Conservation (phyloP, 108 stramenopile genomes). For the Chaetoceros tenuissimus region DNA sequence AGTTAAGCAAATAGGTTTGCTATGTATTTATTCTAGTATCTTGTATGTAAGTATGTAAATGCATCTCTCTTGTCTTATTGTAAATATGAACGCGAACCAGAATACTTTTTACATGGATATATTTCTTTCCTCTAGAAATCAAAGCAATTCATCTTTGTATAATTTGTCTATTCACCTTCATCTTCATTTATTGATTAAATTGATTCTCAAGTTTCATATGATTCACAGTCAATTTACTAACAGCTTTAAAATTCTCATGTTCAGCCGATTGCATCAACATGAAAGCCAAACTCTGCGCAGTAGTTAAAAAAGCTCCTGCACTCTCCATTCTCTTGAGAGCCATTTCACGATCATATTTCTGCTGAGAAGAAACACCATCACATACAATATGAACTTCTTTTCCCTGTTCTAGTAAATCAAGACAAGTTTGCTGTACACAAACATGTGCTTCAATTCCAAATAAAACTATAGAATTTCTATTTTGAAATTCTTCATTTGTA, state of each 20-base stretch:
- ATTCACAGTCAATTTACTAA: conserved; percentile 75
- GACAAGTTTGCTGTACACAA: conserved; percentile 86
- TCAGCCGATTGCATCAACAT: conserved; percentile 80
- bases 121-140: too few relatives aligned
- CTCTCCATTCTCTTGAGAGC: conserved; percentile 70
- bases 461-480: conserved; percentile 52
- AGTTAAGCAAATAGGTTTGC: too few relatives aligned
- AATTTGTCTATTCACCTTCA: too few relatives aligned
- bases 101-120: too few relatives aligned
- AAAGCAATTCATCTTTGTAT: too few relatives aligned
- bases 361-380: conserved; percentile 82
- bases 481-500: conserved; percentile 3
- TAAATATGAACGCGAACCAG: too few relatives aligned
- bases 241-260: conserved; percentile 75
- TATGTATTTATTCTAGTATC: too few relatives aligned
- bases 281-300: conserved; percentile 80
- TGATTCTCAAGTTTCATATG: conserved; percentile 75
- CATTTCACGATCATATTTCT: conserved; percentile 67
- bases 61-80: too few relatives aligned
- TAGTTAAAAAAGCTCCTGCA: conserved; percentile 74
- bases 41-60: too few relatives aligned
- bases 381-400: conserved; percentile 84
- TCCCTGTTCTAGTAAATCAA: conserved; percentile 82
- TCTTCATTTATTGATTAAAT: conserved; percentile 73
- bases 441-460: conserved; percentile 98